Evolutionary conservation across 371 early-diverging fungal genomes (phyloP), one percentile per base, ranked within the genome.

Genomic region (Mortierella sp.): DNA sequence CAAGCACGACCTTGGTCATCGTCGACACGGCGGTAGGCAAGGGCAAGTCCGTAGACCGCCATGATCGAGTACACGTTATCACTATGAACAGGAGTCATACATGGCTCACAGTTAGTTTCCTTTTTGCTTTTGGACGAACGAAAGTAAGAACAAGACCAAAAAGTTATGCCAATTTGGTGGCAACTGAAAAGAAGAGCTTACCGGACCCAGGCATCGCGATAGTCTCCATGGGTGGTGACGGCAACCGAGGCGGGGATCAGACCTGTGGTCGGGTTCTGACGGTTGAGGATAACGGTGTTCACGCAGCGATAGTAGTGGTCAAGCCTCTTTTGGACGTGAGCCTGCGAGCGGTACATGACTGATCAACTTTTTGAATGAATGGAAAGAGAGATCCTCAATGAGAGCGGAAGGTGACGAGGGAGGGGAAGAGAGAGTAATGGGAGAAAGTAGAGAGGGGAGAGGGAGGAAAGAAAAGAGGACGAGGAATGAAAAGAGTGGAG

Each of bases 21-120:
- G 82, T 97, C 97, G 46, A 96, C 84, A 48, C 96, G 89, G 77
- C 96, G 91, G 82, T 97, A 97, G 1, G 97, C 97, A 4, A 97
- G 90, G 2, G 97, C 96, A n/a, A 97, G 90, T 58, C 96, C 97
- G 90, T 93, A 97, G 18, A 96, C 97, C 65, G 94, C 94, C 80
- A 95, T 90, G 76, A 97, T 97, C n/a, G 97, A 97, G 84, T 97
- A 96, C 8, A 97, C 97, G 79, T 97, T 97, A 88, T 97, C 97
- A 74, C 97, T 95, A 76, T 32, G 32, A 68, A 21, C 8, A 65
- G 48, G 7, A 3, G 43, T 44, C 56, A 63, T 24, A 27, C 16
- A 12, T 4, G 14, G n/a, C 12, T 16, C 32, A 5, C 4, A 38
- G 74, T 48, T 21, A 24, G 55, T 38, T 38, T 16, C 14, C 12